Percentiles rank a stretch among this genome's conserved stretches.
Evolutionary conservation across 352 stramenopile genomes (phyloP).

Genomic region (Pythium sp.): DNA sequence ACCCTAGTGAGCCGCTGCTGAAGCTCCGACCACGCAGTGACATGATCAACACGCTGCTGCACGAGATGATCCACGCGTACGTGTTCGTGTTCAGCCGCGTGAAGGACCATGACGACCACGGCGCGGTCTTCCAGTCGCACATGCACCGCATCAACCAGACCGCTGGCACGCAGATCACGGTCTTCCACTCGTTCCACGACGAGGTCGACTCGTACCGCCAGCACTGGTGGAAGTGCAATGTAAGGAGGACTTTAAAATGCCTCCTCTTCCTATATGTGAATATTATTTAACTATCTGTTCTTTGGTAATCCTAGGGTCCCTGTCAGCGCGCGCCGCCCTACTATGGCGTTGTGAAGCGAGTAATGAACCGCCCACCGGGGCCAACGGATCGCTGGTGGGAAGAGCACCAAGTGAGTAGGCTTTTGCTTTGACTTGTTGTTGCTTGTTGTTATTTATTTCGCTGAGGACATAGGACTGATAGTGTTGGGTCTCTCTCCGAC

Average conservation of each 20-base stretch:
- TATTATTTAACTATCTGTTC: background rate
- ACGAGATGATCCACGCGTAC: slow-evolving; percentile 91
- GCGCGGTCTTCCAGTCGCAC: slow-evolving; percentile 74
- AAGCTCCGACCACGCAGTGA: slow-evolving; percentile 79
- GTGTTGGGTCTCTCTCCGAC: background rate
- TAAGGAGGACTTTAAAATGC: slow-evolving; percentile 23
- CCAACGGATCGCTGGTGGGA: slow-evolving; percentile 72
- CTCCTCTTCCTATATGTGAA: background rate
- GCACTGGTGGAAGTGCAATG: slow-evolving; percentile 85
- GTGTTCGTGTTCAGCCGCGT: slow-evolving; percentile 80
- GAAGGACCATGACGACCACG: slow-evolving; percentile 85
- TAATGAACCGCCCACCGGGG: slow-evolving; percentile 84
- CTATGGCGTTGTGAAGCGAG: slow-evolving; percentile 83
- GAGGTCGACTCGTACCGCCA: slow-evolving; percentile 85
- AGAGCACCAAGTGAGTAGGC: slow-evolving; percentile 40
- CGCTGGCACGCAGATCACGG: slow-evolving; percentile 72
- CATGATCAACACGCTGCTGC: slow-evolving; percentile 86
- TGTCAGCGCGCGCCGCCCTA: slow-evolving; percentile 62
- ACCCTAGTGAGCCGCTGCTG: slow-evolving; percentile 66
- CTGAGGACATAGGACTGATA: background rate
- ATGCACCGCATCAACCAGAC: slow-evolving; percentile 77
- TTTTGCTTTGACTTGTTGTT: background rate
- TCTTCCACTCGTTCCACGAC: slow-evolving; percentile 89
- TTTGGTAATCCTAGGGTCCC: slow-evolving; percentile 35
- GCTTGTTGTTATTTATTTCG: background rate